These are phyloP conservation scores for Leccinellum rugosiceps DNA, from an alignment of 768 basidiomycete genomes.

Conservation along the genomic window DNA sequence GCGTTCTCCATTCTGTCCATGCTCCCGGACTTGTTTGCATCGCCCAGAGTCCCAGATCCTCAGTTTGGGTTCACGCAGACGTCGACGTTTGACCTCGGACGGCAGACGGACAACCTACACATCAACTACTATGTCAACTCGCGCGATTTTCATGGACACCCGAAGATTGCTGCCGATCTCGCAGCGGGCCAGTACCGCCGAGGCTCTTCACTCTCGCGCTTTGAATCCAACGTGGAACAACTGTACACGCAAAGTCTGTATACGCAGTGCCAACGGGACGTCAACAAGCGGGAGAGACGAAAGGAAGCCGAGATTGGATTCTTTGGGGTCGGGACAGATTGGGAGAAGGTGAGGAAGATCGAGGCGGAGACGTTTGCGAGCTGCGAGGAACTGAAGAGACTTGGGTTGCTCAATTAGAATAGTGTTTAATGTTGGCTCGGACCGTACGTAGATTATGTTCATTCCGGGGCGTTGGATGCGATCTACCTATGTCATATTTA, in stretches of 20 bases:
- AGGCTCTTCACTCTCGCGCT: slow-evolving; percentile 43
- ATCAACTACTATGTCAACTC: slow-evolving; percentile 84
- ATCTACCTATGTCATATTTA: background rate
- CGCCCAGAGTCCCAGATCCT: slow-evolving; percentile 72
- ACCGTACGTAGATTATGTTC: slow-evolving; percentile 12
- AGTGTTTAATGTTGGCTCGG: slow-evolving; percentile 11
- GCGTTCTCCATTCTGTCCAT: slow-evolving; percentile 80
- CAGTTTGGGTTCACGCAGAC: slow-evolving; percentile 66
- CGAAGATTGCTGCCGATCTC: slow-evolving; percentile 68
- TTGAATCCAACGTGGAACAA: slow-evolving; percentile 77
- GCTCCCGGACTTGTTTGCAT: slow-evolving; percentile 71
- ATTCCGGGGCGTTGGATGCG: background rate
- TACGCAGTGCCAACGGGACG: slow-evolving; percentile 64
- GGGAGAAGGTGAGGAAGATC: slow-evolving; percentile 80
- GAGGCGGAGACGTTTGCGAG: slow-evolving; percentile 65
- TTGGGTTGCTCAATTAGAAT: slow-evolving; percentile 50
- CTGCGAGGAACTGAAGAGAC: slow-evolving; percentile 72
- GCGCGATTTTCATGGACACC: slow-evolving; percentile 72
- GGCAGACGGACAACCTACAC: slow-evolving; percentile 66
- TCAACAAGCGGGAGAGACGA: slow-evolving; percentile 63
- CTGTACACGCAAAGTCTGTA: slow-evolving; percentile 71
- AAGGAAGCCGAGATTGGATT: slow-evolving; percentile 80
- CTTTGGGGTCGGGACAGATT: slow-evolving; percentile 90
- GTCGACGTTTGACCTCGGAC: slow-evolving; percentile 60
- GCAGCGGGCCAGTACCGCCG: slow-evolving; percentile 40